These are phyloP conservation scores for Cephaloascus fragrans DNA, from an alignment of 805 yeast genomes.

Conservation along the genomic window DNA sequence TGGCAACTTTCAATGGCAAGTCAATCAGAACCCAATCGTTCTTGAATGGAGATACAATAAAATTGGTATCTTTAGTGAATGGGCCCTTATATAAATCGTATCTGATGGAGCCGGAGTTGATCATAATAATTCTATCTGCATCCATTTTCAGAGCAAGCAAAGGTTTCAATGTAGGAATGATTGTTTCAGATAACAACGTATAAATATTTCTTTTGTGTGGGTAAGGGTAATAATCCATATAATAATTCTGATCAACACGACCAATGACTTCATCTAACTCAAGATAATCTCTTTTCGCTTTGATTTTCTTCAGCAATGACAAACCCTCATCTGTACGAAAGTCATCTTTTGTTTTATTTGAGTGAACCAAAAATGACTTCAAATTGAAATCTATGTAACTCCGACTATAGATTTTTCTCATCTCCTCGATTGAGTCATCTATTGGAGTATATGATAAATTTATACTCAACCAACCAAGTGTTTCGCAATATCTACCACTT, in stretches of 20 bases:
- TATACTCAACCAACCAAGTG: constrained; percentile 80
- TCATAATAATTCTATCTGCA: constrained; percentile 36
- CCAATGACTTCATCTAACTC: constrained; percentile 52
- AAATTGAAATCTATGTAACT: constrained; percentile 77
- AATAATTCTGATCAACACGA: constrained; percentile 55
- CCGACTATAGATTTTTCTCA: constrained; percentile 30
- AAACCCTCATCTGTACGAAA: constrained; percentile 53
- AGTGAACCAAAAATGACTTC: constrained; percentile 60
- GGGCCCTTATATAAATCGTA: constrained; percentile 82
- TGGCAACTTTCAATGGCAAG: constrained; percentile 51
- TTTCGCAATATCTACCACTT: constrained; percentile 89
- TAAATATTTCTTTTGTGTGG: constrained; percentile 40
- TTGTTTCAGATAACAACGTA: constrained; percentile 43
- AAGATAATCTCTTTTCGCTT: constrained; percentile 32
- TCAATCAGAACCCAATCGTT: constrained; percentile 67
- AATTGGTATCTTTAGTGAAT: constrained; percentile 72
- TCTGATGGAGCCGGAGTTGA: constrained; percentile 83
- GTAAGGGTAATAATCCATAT: constrained; percentile 57
- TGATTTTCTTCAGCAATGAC: constrained; percentile 33
- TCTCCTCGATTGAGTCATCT: constrained; percentile 3
- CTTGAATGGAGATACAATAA: constrained; percentile 75
- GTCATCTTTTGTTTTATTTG: constrained; percentile 17
- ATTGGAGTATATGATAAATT: constrained; percentile 14
- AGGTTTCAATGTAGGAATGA: constrained; percentile 39
- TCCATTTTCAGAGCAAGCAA: constrained; percentile 11